Base-by-base conservation (phyloP, 2,329 filamentous ascomycete species). In the Fusarium papillatum region DNA sequence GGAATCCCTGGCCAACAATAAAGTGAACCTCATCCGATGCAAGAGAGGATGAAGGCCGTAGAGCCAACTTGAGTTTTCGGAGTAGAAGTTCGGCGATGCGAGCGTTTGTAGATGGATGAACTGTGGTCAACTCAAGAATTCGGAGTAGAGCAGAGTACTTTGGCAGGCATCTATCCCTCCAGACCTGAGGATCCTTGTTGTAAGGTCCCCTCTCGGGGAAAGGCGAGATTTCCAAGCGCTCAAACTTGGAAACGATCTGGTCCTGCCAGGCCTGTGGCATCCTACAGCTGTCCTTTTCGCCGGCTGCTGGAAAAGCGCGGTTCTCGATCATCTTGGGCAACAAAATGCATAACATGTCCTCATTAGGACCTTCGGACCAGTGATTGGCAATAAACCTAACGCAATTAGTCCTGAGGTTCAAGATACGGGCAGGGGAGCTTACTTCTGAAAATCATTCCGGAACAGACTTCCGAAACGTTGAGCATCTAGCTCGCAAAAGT, bases 381-480 rank as follows among this genome's bases (percentile, higher is more conserved):
- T 94, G 92, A 9, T 89, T 89, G 38, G 92, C 87, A 73, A 98
- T 88, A 79, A 97, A 98, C 80, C 93, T 95, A 38, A n/a, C 29
- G 19, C 4, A 34, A 26, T 82, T 68, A 82, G 76, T n/a, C 14
- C 14, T 3, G n/a, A 39, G 13, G n/a, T 46, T 29, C 16, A 17
- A 7, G 38, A 34, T 64, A 83, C 68, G 83, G 78, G 59, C 64
- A 6, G 6, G 48, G 17, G 31, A n/a, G 53, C 85, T 82, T 85
- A 95, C 90, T 91, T 95, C 82, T 97, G 95, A 77, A 98, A 95
- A 69, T 94, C 92, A 43, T 92, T 93, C 10, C 96, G 87, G 38
- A 98, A 89, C n/a, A 98, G 87, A 74, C 91, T 93, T 66, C 92
- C 90, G 81, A 98, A 99, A 46, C 94, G 90, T 65, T 93, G 90